Evolutionary conservation across 2,329 filamentous ascomycete species (phyloP), one percentile per base, ranked within the genome.

Genomic region (Ophiosphaerella herpotricha): DNA sequence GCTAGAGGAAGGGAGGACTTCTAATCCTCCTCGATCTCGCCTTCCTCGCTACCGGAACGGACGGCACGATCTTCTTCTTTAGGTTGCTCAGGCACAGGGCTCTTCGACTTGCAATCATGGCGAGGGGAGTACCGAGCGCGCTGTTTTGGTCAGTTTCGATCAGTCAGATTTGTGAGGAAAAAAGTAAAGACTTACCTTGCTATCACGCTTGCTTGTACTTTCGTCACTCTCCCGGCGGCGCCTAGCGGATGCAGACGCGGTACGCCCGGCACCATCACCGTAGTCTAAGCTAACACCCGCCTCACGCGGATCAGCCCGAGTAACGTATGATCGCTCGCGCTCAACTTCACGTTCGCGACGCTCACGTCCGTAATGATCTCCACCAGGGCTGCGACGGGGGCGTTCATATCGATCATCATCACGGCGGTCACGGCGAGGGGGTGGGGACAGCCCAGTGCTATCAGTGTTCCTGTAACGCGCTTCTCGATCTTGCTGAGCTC

Each of bases 1-100:
- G 29, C 43, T 39, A 33, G 43, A 39, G 38, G 14, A 24, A 46
- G 26, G 21, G 37, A 49, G 50, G 42, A 52, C 41, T 46, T 45
- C 60, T 77, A 78, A 51, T 78, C 74, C 79, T 97, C 92, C 75
- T 96, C 94, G 64, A 99, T 97, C 78, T 99, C 94, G 44, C 94
- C 94, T 75, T 99, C 94, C 76, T 99, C 94, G 68, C 92, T 97
- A 45, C 94, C 94, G 51, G 89, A 93, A 66, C 89, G 87, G 48
- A 91, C 80, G 48, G 80, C 78, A 43, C 85, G 79, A 55, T 89
- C 85, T 58, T 89, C 85, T 52, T 83, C 77, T 48, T 80, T 77
- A 41, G 61, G 48, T 14, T 64, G 57, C 43, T 67, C 65, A 34
- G 68, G 66, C 45, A 70, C 55, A 36, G 83, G 82, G 42, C 82